Conservation (phyloP, 768 basidiomycete species). For the Boletus coccyginus region DNA sequence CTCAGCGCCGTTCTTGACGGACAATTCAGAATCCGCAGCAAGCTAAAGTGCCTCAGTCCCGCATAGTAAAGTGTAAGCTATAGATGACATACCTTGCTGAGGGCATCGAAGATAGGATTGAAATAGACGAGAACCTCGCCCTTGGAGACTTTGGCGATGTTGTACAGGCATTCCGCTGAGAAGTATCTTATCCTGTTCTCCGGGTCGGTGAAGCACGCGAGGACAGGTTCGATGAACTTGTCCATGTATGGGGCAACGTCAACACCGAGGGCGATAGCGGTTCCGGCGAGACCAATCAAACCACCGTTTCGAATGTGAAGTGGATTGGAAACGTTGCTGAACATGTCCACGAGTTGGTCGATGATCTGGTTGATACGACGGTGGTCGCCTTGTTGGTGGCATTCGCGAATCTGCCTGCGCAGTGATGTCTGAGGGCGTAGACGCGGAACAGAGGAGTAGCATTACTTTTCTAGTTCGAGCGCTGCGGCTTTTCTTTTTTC, state of each 20-base stretch:
- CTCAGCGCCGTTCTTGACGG: slow-evolving; percentile 98
- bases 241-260: slow-evolving; percentile 94
- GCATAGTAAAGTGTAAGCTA: slow-evolving; percentile 1
- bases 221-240: slow-evolving; percentile 83
- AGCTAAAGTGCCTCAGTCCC: slow-evolving; percentile 52
- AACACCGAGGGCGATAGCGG: slow-evolving; percentile 93
- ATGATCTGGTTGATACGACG: slow-evolving; percentile 83
- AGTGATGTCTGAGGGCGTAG: slow-evolving; percentile 11
- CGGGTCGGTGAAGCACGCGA: slow-evolving; percentile 89
- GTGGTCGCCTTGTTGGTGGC: slow-evolving; percentile 76
- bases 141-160: slow-evolving; percentile 96
- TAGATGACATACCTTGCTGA: slow-evolving; percentile 75
- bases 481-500: slow-evolving; percentile 96
- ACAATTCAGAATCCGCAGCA: slow-evolving; percentile 90
- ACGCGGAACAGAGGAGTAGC: neutral
- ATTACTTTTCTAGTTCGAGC: slow-evolving; percentile 90
- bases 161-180: slow-evolving; percentile 97
- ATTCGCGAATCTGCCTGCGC: slow-evolving; percentile 79
- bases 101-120: slow-evolving; percentile 96
- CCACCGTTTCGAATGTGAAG: slow-evolving; percentile 93
- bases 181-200: slow-evolving; percentile 97
- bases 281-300: slow-evolving; percentile 92
- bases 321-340: slow-evolving; percentile 76
- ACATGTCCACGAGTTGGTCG: slow-evolving; percentile 94
- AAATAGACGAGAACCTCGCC: slow-evolving; percentile 96